phyloP scores from a whole-genome alignment of 495 filamentous ascomycete genomes.

The Pyrenopolyporus hunteri region DNA sequence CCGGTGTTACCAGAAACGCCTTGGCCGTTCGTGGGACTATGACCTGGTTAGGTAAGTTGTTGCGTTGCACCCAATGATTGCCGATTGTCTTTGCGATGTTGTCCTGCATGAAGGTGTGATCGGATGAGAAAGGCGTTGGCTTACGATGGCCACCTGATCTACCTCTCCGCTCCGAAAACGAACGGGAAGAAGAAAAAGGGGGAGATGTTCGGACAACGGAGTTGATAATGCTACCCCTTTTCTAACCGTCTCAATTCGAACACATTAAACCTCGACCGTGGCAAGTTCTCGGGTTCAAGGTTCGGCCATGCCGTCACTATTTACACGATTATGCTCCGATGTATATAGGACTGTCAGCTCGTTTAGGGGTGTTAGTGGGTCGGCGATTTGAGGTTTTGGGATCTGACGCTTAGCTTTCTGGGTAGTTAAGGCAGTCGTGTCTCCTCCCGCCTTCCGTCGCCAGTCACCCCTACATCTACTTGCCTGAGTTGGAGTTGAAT shows the following conservation, averaged over 20 bases:
- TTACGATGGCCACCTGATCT: no score
- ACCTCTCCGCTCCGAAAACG: no score
- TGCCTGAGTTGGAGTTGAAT: slow-evolving; percentile 4
- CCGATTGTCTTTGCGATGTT: background rate
- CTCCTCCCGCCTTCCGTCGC: background rate
- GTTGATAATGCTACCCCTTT: background rate
- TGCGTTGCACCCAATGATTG: slow-evolving; percentile 2
- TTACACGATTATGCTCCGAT: background rate
- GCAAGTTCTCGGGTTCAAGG: background rate
- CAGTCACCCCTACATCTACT: background rate
- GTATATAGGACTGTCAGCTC: slow-evolving; percentile 24
- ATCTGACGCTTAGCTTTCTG: slow-evolving; percentile 6
- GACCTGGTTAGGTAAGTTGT: slow-evolving; percentile 34
- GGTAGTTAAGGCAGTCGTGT: slow-evolving; percentile 3
- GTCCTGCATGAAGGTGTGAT: slow-evolving; percentile 6
- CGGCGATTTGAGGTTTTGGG: background rate
- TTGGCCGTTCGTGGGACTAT: slow-evolving; percentile 24
- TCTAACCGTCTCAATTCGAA: background rate
- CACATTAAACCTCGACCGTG: background rate
- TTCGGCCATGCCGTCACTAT: background rate
- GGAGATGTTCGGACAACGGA: background rate
- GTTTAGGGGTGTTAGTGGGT: slow-evolving; percentile 1
- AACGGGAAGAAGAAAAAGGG: no score
- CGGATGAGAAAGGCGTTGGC: slow-evolving; percentile 9
- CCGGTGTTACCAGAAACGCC: slow-evolving; percentile 1